A percentile compares a stretch with the other conserved stretches of the same genome.
Conservation (phyloP, 306 rosid species). For the Comarum palustre region DNA sequence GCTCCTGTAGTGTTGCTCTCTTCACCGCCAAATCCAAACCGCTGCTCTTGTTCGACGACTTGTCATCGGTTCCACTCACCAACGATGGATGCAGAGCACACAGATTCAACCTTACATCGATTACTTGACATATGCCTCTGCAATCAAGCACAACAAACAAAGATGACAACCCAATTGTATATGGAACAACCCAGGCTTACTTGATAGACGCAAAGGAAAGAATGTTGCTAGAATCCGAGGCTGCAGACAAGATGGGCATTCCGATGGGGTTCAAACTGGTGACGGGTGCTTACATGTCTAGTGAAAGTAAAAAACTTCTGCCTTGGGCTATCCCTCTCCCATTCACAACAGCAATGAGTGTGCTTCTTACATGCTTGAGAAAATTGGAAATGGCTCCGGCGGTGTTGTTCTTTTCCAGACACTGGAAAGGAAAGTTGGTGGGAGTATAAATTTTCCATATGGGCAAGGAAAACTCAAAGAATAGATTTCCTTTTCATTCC, state of each 20-base stretch:
- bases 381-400: conserved; percentile 55
- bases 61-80: no score
- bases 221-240: conserved; percentile 34
- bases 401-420: conserved; percentile 65
- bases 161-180: conserved; percentile 46
- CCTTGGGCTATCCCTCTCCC: conserved; percentile 65
- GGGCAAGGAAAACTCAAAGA: no score
- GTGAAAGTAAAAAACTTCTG: conserved; percentile 54
- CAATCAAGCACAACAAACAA: conserved; percentile 57
- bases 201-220: conserved; percentile 80
- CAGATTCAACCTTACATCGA: conserved; percentile 88
- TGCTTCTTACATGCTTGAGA: conserved; percentile 57
- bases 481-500: no score
- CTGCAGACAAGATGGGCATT: conserved; percentile 59
- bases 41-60: no score
- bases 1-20: no score
- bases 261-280: conserved; percentile 83
- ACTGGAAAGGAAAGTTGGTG: no score
- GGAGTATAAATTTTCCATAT: no score
- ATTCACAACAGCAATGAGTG: conserved; percentile 69
- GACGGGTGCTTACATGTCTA: conserved; percentile 91
- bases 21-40: no score
- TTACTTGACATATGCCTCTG: conserved; percentile 71
- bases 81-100: conserved; percentile 90
- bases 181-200: conserved; percentile 74